Evolutionary conservation across 495 filamentous ascomycete genomes (phyloP), one percentile per base, ranked within the genome.

Genomic region (Penicillium fimorum): DNA sequence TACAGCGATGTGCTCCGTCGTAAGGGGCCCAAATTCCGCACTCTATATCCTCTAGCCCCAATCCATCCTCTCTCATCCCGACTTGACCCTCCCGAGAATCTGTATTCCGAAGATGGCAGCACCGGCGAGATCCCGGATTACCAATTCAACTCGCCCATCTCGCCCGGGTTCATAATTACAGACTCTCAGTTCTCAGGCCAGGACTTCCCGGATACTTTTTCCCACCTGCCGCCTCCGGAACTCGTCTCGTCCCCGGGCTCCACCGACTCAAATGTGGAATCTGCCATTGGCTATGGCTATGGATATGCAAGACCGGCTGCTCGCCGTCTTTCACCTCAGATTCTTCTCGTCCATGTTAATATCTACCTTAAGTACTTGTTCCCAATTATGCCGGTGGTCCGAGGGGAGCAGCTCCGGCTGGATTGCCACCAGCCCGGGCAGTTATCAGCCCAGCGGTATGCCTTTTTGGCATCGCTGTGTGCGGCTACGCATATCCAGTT

Each of bases 401-500:
- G 90, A 40, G 83, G 83, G 29, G 82, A 85, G 35, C 78, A 82
- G 47, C 70, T 94, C 9, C 85, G 86, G 53, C 76, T 85, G 61
- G 82, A 88, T 82, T 71, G 76, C 62, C 55, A 83, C 82, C 72
- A 86, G 82, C 66, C 83, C 75, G 71, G 71, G 32, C 64, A 58
- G 11, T 45, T 78, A 41, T 85, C 83, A n/a, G 69, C 83, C 20
- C 87, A 88, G 56, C 81, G 87, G 12, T 96, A 96, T 71, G 91
- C 89, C 45, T 82, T 95, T 37, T 68, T 96, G 37, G 84, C 84
- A 3, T 84, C 91, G 7, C 71, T 96, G 3, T 94, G 88, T 64
- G 88, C 89, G 1, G 92, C 89, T 63, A 90, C 92, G 63, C 84
- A 92, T 75, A 89, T 94, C 20, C 91, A 96, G 64, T 85, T 93